These are phyloP conservation scores for Peronospora destructor DNA, from an alignment of 352 stramenopile genomes.

Conservation along the genomic window DNA sequence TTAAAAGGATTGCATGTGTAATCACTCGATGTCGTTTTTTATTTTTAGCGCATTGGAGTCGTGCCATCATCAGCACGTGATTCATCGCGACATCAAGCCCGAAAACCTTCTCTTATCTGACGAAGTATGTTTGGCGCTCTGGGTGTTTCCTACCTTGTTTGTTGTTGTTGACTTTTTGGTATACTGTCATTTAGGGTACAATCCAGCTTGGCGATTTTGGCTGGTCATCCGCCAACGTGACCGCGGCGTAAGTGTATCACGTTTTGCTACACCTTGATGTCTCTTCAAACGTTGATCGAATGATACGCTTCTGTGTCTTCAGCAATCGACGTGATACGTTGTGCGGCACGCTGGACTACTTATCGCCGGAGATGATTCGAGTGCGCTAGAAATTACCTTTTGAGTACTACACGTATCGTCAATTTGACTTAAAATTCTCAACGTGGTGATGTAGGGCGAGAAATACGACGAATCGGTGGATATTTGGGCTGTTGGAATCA, in stretches of 20 bases:
- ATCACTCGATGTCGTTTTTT: background rate
- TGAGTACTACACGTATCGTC: background rate
- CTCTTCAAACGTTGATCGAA: background rate
- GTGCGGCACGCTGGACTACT: conserved; percentile 98
- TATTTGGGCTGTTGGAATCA: conserved; percentile 97
- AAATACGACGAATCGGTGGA: conserved; percentile 98
- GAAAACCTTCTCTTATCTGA: conserved; percentile 90
- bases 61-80: conserved; percentile 77
- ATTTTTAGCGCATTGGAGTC: conserved; percentile 41
- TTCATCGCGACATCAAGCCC: conserved; percentile 94
- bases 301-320: conserved; percentile 3
- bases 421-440: conserved; percentile 3
- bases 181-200: conserved; percentile 49
- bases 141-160: background rate
- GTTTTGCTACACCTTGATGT: background rate
- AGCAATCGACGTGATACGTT: conserved; percentile 92
- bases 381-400: conserved; percentile 15
- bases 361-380: conserved; percentile 99
- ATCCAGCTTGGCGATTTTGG: conserved; percentile 99
- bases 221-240: conserved; percentile 92
- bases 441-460: conserved; percentile 47
- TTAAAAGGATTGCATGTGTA: background rate
- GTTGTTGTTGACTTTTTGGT: conserved; percentile 2
- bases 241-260: conserved; percentile 43
- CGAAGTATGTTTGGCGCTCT: conserved; percentile 26